Evolutionary conservation across 2,329 filamentous ascomycete genomes (phyloP).

Genomic region (Penicillium sp.): DNA sequence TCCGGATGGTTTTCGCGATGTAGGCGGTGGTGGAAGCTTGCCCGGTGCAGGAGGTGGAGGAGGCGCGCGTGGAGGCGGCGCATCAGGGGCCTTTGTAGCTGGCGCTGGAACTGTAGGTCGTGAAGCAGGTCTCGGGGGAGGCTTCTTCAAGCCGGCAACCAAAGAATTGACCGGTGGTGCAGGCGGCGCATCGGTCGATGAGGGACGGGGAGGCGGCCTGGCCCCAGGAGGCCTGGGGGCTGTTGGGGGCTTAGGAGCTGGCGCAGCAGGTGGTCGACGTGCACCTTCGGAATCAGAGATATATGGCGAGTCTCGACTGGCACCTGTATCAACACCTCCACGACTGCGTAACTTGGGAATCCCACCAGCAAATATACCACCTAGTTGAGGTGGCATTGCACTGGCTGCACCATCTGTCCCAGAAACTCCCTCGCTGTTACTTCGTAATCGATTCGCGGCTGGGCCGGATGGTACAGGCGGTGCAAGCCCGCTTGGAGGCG

Average conservation of each 20-base stretch:
- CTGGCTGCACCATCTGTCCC: conserved; percentile 45
- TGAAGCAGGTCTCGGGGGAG: conserved; percentile 47
- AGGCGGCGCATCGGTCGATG: conserved; percentile 49
- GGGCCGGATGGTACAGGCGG: conserved; percentile 52
- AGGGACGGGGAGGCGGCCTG: conserved; percentile 46
- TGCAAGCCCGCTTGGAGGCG: conserved; percentile 24
- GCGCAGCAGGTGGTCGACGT: conserved; percentile 53
- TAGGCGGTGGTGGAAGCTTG: conserved; percentile 57
- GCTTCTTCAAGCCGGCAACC: conserved; percentile 60
- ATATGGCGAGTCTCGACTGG: conserved; percentile 69
- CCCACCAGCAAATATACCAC: conserved; percentile 83
- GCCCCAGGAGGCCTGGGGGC: conserved; percentile 58
- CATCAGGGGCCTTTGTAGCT: conserved; percentile 51
- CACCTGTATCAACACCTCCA: conserved; percentile 74
- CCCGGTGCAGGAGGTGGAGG: conserved; percentile 58
- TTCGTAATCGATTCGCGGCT: conserved; percentile 64
- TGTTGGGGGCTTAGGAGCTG: conserved; percentile 53
- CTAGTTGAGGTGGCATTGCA: conserved; percentile 68
- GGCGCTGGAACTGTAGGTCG: conserved; percentile 61
- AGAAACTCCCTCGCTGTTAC: conserved; percentile 68
- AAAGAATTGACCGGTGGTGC: conserved; percentile 54
- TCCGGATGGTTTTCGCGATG: conserved; percentile 57
- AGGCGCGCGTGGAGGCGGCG: conserved; percentile 58
- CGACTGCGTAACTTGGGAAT: conserved; percentile 95
- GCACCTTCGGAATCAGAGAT: conserved; percentile 71